phyloP scores from a whole-genome alignment of 1,284 basidiomycete species.

The Volvariella surrecta region DNA sequence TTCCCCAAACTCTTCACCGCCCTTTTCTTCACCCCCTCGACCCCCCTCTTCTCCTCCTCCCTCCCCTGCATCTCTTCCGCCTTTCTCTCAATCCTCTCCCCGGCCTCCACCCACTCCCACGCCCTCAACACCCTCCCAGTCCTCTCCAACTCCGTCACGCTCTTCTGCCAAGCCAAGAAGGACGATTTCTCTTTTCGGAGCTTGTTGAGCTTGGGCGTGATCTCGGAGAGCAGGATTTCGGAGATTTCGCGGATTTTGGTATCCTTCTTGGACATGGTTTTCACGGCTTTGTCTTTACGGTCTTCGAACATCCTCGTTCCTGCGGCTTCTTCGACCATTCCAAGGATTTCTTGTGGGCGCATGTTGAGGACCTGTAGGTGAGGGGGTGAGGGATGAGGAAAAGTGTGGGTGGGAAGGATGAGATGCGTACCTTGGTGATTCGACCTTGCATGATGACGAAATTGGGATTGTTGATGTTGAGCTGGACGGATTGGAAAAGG shows the following conservation, averaged over 20 bases:
- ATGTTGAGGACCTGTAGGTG: conserved; percentile 87
- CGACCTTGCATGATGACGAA: conserved; percentile 99
- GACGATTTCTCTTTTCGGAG: conserved; percentile 87
- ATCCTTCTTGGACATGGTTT: conserved; percentile 97
- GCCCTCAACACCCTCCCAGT: conserved; percentile 81
- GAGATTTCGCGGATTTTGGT: conserved; percentile 92
- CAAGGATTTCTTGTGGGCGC: conserved; percentile 95
- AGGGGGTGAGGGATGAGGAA: conserved; percentile 10
- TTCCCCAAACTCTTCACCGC: conserved; percentile 50
- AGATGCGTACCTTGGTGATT: conserved; percentile 69
- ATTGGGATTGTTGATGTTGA: conserved; percentile 99
- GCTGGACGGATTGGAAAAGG: conserved; percentile 94
- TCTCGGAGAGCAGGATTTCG: conserved; percentile 79
- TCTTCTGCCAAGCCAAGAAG: conserved; percentile 89
- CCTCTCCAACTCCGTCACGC: conserved; percentile 84
- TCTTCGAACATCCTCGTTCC: conserved; percentile 99
- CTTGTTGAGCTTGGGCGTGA: conserved; percentile 90
- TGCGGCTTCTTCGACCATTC: conserved; percentile 98
- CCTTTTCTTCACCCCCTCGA: conserved; percentile 45
- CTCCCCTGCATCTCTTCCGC: conserved; percentile 51
- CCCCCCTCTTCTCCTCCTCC: conserved; percentile 40
- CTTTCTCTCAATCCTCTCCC: conserved; percentile 36
- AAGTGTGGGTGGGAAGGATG: background rate
- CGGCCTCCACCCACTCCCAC: conserved; percentile 76
- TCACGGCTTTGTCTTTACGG: conserved; percentile 93